phyloP scores from a whole-genome alignment of 2,329 filamentous ascomycete genomes.

The Sarocladium oryzae region DNA sequence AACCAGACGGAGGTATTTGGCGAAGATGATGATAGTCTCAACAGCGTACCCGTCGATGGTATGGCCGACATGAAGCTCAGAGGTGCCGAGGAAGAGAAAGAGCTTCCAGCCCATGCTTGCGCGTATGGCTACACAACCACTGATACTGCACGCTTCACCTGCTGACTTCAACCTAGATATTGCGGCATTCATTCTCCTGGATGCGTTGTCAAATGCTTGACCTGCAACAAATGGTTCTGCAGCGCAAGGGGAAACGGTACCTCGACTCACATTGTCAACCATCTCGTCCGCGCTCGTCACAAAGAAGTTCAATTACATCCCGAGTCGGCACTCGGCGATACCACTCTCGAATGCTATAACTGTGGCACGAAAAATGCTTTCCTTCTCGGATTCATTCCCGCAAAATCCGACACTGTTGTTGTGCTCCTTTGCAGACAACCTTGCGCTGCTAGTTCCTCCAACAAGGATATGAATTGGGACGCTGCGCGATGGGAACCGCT shows the following conservation, averaged over 20 bases:
- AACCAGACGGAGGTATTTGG: slow-evolving; percentile 79
- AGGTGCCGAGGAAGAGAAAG: slow-evolving; percentile 70
- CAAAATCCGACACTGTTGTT: slow-evolving; percentile 96
- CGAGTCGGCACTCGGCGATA: slow-evolving; percentile 86
- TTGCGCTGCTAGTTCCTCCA: slow-evolving; percentile 88
- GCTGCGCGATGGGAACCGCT: slow-evolving; percentile 95
- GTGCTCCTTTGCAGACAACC: slow-evolving; percentile 94
- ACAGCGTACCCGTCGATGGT: slow-evolving; percentile 74
- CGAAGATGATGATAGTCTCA: slow-evolving; percentile 74
- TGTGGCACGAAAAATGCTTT: slow-evolving; percentile 99
- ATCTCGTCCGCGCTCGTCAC: slow-evolving; percentile 92
- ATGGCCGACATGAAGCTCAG: slow-evolving; percentile 57
- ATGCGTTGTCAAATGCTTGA: slow-evolving; percentile 92
- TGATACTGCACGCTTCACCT: neutral
- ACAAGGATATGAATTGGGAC: slow-evolving; percentile 99
- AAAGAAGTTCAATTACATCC: slow-evolving; percentile 98
- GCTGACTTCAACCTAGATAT: slow-evolving; percentile 50
- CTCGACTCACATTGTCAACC: slow-evolving; percentile 97
- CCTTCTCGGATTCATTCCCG: slow-evolving; percentile 92
- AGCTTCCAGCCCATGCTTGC: slow-evolving; percentile 91
- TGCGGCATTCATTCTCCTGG: slow-evolving; percentile 95
- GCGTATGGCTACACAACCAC: slow-evolving; percentile 53
- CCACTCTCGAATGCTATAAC: slow-evolving; percentile 96
- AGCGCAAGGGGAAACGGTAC: slow-evolving; percentile 94
- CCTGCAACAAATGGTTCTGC: slow-evolving; percentile 98